Base-by-base conservation (phyloP, 2,329 filamentous ascomycete genomes). In the Aspergillus vadensis region DNA sequence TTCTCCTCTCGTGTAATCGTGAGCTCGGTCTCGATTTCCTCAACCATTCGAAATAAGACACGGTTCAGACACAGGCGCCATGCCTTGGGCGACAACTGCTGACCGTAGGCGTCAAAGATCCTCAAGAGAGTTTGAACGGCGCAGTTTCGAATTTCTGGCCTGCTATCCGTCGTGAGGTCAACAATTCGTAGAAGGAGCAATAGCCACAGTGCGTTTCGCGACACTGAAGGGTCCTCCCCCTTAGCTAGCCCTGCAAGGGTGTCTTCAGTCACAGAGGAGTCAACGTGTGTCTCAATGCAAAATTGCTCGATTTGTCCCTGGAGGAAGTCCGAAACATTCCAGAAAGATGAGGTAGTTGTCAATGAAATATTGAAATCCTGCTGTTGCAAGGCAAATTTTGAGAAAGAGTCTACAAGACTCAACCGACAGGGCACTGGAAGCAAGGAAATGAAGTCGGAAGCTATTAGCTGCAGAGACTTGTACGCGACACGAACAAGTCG, bases 311-410 rank as follows among this genome's bases (percentile, higher is more conserved):
- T 80, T 39, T 81, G 79, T 7, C 77, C 76, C 58, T 86, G 83
- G 19, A 98, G 81, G 65, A 93, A 95, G 74, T 97, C 93, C 0
- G 94, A 97, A 7, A 97, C 85, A 57, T 94, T 93, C 92, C 93
- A 97, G 74, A 97, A 96, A 72, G 96, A 95, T 0, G 94, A 97
- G 8, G 97, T 91, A 1, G 93, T 95, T 36, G 95, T 98, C 25
- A 99, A 81, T 0, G 94, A 94, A 70, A 98, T 96, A 68, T 99
- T 99, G 39, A 99, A 83, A 71, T 99, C 95, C 66, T 96, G 91
- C 65, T 89, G 85, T 74, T 99, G 95, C 0, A 88, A 89, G 68
- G 91, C 92, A 76, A 98, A 99, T 65, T 90, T 89, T 70, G 92
- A 91, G 21, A 99, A 84, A 10, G 93, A 92, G 77, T 96, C 90